phyloP scores from a whole-genome alignment of 495 filamentous ascomycete species.

The Letharia lupina region DNA sequence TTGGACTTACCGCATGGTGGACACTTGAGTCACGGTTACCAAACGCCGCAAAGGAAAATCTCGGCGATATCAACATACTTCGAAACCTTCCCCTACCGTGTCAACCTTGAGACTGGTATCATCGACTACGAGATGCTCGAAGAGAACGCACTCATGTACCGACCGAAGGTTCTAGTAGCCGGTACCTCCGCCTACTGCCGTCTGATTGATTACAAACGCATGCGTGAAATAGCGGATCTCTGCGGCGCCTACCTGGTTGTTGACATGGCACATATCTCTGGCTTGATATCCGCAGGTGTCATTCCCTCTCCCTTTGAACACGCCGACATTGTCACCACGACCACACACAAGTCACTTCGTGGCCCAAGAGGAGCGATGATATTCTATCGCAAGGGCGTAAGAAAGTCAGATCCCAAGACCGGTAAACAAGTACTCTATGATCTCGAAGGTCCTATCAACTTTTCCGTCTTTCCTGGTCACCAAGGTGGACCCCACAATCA shows the following conservation, averaged over 20 bases:
- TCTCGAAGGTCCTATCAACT: conserved; percentile 94
- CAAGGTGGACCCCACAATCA: conserved; percentile 99
- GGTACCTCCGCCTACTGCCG: conserved; percentile 99
- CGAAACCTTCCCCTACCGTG: conserved; percentile 88
- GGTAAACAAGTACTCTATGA: conserved; percentile 89
- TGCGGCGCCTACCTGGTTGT: conserved; percentile 91
- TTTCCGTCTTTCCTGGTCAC: conserved; percentile 98
- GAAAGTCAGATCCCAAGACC: conserved; percentile 77
- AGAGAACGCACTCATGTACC: conserved; percentile 86
- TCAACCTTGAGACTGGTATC: conserved; percentile 84
- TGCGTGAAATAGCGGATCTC: conserved; percentile 93
- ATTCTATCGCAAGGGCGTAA: conserved; percentile 96
- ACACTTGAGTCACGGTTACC: conserved; percentile 97
- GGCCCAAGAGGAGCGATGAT: conserved; percentile 99
- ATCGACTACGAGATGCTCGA: conserved; percentile 95
- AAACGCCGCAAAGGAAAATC: conserved; percentile 87
- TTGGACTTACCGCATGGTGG: conserved; percentile 96
- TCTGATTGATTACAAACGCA: conserved; percentile 91
- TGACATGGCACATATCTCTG: conserved; percentile 99
- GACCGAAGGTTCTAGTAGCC: conserved; percentile 91
- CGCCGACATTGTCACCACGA: conserved; percentile 96
- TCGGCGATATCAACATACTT: conserved; percentile 92
- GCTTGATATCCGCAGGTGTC: conserved; percentile 84
- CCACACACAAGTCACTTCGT: conserved; percentile 98
- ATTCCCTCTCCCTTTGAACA: conserved; percentile 91